Conservation (phyloP, 1,284 basidiomycete species). For the Schizophyllum amplum region DNA sequence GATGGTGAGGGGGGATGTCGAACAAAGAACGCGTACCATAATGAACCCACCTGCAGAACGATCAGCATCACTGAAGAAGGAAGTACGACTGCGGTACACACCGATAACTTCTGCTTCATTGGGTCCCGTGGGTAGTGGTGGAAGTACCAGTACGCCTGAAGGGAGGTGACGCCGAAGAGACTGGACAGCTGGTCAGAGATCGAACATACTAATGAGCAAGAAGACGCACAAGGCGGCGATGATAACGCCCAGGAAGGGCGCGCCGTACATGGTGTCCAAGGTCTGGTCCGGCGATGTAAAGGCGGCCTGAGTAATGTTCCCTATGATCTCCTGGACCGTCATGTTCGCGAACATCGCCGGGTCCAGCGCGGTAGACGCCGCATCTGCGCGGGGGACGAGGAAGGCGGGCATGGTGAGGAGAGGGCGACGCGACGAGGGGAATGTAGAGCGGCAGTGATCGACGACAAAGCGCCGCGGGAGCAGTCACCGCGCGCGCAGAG, state of each 20-base stretch:
- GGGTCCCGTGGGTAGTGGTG: conserved; percentile 28
- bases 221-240: conserved; percentile 6
- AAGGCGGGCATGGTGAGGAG: background rate
- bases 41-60: conserved; percentile 7
- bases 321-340: background rate
- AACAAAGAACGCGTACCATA: background rate
- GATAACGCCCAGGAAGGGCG: conserved; percentile 8
- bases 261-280: conserved; percentile 9
- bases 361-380: background rate
- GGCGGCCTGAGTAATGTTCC: no score
- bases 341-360: background rate
- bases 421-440: background rate
- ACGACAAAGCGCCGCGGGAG: background rate
- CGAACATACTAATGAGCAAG: background rate
- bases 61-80: background rate
- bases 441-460: background rate
- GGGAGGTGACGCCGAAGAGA: conserved; percentile 31
- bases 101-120: conserved; percentile 27
- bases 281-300: background rate
- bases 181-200: conserved; percentile 13
- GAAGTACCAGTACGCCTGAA: conserved; percentile 33
- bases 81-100: conserved; percentile 14
- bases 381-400: background rate
- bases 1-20: background rate
- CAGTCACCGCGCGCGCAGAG: background rate